phyloP scores from a whole-genome alignment of 805 yeast genomes.

The Hanseniaspora osmophila region DNA sequence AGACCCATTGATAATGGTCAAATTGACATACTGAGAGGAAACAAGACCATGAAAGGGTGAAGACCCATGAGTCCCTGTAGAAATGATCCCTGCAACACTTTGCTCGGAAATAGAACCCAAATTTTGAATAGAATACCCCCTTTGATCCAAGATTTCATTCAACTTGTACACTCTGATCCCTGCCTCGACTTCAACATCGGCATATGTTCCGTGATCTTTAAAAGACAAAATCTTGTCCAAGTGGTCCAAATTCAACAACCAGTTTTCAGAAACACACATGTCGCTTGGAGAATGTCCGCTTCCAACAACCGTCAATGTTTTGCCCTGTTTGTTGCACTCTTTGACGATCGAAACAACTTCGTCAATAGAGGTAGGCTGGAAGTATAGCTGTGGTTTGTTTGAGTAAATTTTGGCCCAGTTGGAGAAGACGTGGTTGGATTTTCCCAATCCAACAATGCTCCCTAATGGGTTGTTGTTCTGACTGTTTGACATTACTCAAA shows the following conservation, averaged over 20 bases:
- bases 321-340: conserved; percentile 42
- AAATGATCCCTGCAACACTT: conserved; percentile 86
- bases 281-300: conserved; percentile 93
- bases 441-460: conserved; percentile 8
- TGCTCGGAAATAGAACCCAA: conserved; percentile 90
- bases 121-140: conserved; percentile 73
- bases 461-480: neutral
- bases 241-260: conserved; percentile 79
- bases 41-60: conserved; percentile 85
- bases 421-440: conserved; percentile 24
- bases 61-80: conserved; percentile 95
- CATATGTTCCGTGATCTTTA: conserved; percentile 44
- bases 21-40: conserved; percentile 70
- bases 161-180: conserved; percentile 70
- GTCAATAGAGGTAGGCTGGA: conserved; percentile 62
- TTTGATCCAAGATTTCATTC: conserved; percentile 46
- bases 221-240: conserved; percentile 41
- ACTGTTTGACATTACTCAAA: too few relatives aligned
- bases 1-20: conserved; percentile 58
- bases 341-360: conserved; percentile 55
- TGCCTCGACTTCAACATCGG: conserved; percentile 90
- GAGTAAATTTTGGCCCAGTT: conserved; percentile 84
- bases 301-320: conserved; percentile 74
- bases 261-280: conserved; percentile 59
- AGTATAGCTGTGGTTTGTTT: conserved; percentile 61